phyloP scores from a whole-genome alignment of 2,329 filamentous ascomycete genomes.

The Aureobasidium mangrovei region DNA sequence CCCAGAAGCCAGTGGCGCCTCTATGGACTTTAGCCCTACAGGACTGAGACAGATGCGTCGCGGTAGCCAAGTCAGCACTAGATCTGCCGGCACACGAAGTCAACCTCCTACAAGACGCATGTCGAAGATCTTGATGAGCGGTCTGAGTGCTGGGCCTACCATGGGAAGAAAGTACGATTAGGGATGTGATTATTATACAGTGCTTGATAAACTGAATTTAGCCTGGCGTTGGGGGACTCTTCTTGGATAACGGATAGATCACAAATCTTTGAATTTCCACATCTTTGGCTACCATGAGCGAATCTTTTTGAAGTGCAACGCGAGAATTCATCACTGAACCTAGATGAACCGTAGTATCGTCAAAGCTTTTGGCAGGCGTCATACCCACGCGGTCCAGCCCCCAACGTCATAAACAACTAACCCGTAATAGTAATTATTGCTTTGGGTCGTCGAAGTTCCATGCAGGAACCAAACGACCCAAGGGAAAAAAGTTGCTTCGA shows the following conservation, averaged over 20 bases:
- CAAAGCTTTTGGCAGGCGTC: neutral
- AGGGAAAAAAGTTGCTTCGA: neutral
- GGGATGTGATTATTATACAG: neutral
- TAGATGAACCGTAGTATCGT: neutral
- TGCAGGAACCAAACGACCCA: neutral
- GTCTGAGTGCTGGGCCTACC: conserved; percentile 26
- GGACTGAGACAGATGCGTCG: conserved; percentile 11
- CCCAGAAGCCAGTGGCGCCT: conserved; percentile 3
- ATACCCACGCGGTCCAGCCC: neutral
- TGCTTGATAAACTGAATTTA: neutral
- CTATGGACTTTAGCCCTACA: conserved; percentile 3
- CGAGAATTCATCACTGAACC: neutral
- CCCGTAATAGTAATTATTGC: neutral
- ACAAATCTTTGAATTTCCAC: neutral
- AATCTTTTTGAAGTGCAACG: too few species aligned
- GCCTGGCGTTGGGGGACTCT: conserved; percentile 1
- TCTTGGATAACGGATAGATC: neutral
- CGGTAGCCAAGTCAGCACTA: conserved; percentile 11
- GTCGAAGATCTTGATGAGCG: conserved; percentile 16
- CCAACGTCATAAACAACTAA: neutral
- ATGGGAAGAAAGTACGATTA: conserved; percentile 20
- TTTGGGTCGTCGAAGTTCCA: too few species aligned
- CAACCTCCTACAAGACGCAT: conserved; percentile 11
- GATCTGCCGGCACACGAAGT: neutral
- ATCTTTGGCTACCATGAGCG: neutral